Conservation (phyloP, 2,329 filamentous ascomycete genomes). For the Cladosporium phlei region DNA sequence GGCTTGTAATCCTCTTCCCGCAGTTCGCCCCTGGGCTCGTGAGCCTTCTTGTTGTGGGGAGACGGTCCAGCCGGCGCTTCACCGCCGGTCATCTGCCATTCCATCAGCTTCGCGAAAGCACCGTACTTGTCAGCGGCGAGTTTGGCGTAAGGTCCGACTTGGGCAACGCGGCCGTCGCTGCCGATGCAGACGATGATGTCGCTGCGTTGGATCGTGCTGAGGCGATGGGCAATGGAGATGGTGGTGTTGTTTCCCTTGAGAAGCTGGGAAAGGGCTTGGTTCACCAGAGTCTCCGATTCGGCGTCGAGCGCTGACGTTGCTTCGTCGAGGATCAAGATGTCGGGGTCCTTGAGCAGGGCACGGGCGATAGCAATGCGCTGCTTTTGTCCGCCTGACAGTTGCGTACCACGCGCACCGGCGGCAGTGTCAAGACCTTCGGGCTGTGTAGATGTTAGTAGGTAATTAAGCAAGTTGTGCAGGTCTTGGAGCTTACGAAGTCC, state of each 20-base stretch:
- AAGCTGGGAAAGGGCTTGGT: conserved; percentile 76
- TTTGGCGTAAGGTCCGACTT: conserved; percentile 77
- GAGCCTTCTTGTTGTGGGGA: conserved; percentile 9
- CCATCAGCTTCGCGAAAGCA: conserved; percentile 93
- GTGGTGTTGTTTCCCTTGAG: conserved; percentile 88
- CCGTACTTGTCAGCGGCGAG: conserved; percentile 69
- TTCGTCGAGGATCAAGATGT: conserved; percentile 95
- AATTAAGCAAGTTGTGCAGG: conserved; percentile 11
- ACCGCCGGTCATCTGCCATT: conserved; percentile 93
- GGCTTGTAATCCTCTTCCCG: conserved; percentile 28
- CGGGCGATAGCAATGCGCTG: conserved; percentile 96
- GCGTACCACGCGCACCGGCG: conserved; percentile 85
- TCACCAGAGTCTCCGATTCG: conserved; percentile 94
- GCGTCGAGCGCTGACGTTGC: conserved; percentile 91
- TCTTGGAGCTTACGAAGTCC: conserved; percentile 63
- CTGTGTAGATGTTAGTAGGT: conserved; percentile 32
- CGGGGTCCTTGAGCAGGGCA: conserved; percentile 88
- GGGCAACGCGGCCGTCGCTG: conserved; percentile 80
- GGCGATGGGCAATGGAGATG: conserved; percentile 91
- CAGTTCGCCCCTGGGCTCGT: conserved; percentile 29
- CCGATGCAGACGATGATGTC: conserved; percentile 92
- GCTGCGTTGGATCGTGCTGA: conserved; percentile 93
- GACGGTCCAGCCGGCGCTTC: conserved; percentile 41
- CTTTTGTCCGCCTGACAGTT: conserved; percentile 93
- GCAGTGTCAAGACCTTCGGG: conserved; percentile 92